These are phyloP conservation scores for Pseudogymnoascus pannorum DNA, from an alignment of 2,329 filamentous ascomycete genomes.

Conservation along the genomic window DNA sequence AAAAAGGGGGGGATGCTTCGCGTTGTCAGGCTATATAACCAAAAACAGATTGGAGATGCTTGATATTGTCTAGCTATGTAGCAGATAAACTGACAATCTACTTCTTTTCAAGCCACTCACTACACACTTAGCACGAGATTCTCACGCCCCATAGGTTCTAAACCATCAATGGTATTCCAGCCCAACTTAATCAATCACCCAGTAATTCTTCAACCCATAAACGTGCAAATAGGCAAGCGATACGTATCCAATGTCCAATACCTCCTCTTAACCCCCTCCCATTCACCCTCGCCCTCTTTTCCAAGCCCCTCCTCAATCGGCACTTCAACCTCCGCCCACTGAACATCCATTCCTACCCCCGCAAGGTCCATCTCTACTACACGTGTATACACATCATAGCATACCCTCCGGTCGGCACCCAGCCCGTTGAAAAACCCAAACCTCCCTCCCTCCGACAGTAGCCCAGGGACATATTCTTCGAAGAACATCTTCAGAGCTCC, in stretches of 20 bases:
- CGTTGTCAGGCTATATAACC: background rate
- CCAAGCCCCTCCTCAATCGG: conserved; percentile 56
- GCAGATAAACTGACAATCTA: background rate
- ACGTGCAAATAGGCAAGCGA: conserved; percentile 65
- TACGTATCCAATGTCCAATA: conserved; percentile 87
- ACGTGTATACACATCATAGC: conserved; percentile 92
- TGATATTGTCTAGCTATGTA: background rate
- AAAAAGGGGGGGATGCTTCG: background rate
- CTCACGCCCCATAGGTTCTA: background rate
- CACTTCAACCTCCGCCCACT: conserved; percentile 74
- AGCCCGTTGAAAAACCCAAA: conserved; percentile 90
- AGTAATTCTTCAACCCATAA: conserved; percentile 39
- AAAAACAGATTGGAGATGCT: background rate
- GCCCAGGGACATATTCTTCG: conserved; percentile 71
- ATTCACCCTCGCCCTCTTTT: conserved; percentile 63
- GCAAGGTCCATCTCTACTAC: conserved; percentile 86
- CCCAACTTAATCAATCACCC: background rate
- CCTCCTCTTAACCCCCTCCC: conserved; percentile 78
- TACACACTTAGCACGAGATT: background rate
- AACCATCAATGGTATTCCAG: background rate
- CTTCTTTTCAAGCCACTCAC: background rate
- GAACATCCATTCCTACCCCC: conserved; percentile 82
- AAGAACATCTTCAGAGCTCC: conserved; percentile 79
- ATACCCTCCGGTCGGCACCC: conserved; percentile 84
- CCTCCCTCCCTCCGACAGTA: conserved; percentile 64